Percentiles rank a stretch among this genome's conserved stretches.
These are phyloP conservation scores for Aspergillus ellipticus DNA, from an alignment of 495 filamentous ascomycete species.

Conservation along the genomic window DNA sequence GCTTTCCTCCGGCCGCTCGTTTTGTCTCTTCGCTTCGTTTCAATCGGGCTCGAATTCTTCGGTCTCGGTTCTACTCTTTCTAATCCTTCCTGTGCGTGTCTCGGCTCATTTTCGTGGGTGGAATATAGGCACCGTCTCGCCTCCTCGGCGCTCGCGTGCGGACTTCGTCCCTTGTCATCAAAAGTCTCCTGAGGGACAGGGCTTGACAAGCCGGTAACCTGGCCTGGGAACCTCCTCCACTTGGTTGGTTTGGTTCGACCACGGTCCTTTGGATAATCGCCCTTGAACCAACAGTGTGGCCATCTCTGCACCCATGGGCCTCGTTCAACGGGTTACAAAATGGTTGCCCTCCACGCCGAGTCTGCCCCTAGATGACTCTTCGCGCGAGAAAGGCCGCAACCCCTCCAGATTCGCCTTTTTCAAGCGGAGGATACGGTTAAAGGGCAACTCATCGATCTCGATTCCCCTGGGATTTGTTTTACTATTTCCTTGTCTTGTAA, in stretches of 20 bases:
- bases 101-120: not conserved
- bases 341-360: constrained; percentile 59
- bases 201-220: constrained; percentile 5
- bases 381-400: constrained; percentile 49
- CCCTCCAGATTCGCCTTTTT: constrained; percentile 75
- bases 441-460: constrained; percentile 90
- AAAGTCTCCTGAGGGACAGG: not conserved
- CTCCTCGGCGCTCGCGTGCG: constrained; percentile 14
- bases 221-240: constrained; percentile 13
- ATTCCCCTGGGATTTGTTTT: constrained; percentile 91
- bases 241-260: constrained; percentile 23
- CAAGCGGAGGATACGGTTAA: constrained; percentile 81
- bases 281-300: constrained; percentile 25
- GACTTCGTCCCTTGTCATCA: constrained; percentile 5
- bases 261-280: constrained; percentile 16
- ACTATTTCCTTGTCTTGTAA: constrained; percentile 86
- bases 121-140: not conserved
- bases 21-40: constrained; percentile 22
- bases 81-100: not conserved
- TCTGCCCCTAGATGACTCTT: constrained; percentile 58
- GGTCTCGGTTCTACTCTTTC: not conserved
- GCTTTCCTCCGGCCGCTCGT: constrained; percentile 51
- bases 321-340: constrained; percentile 61
- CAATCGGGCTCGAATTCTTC: not conserved
- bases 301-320: constrained; percentile 50